Base-by-base conservation (phyloP, 1,284 basidiomycete species). In the Ceratobasidium sp. region DNA sequence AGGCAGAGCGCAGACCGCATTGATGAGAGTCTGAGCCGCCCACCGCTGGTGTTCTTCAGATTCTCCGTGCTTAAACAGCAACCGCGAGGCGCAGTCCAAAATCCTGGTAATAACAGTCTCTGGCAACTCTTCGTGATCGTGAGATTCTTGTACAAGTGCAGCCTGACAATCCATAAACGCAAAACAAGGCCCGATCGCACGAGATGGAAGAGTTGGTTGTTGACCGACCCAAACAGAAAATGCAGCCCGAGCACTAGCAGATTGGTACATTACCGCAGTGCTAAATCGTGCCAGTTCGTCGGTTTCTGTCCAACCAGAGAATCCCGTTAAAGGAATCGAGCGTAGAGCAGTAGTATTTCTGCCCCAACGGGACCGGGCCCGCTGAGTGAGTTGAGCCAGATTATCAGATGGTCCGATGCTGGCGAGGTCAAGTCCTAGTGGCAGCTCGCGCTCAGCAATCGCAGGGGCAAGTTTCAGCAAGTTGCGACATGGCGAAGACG, bases 21-120 rank as follows among this genome's bases (percentile, higher is more conserved):
- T 67, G 9, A n/a, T 26, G 18, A 67, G 26, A 16, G 46, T 55
- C 28, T 67, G 50, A 23, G 41, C 52, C 8, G 64, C 64, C 64
- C 64, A 67, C 21, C 38, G 30, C 23, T 55, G 50, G 21, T 35
- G 50, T 38, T 67, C 64, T 11, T n/a, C 21, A 23, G 26, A 50
- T 30, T 55, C 64, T 35, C 50, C 64, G 50, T 57, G 64, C 64
- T 67, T 67, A 38, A 67, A 67, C 38, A 67, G n/a, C 23, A 57
- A 18, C 21, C 64, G 64, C 13, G 64, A 30, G 18, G 50, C 50
- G 21, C 64, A 67, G 44, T 67, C 64, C 38, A 67, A 26, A 21
- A 67, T 55, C 30, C 11, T 54, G 28, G 54, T 38, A 26, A 55
- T 13, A 16, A 41, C 30, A 11, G 21, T 6, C 44, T 32, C n/a